Evolutionary conservation across 345 rosid species (phyloP), one percentile per base, ranked within the genome.

Genomic region (Eucalyptus regnans): DNA sequence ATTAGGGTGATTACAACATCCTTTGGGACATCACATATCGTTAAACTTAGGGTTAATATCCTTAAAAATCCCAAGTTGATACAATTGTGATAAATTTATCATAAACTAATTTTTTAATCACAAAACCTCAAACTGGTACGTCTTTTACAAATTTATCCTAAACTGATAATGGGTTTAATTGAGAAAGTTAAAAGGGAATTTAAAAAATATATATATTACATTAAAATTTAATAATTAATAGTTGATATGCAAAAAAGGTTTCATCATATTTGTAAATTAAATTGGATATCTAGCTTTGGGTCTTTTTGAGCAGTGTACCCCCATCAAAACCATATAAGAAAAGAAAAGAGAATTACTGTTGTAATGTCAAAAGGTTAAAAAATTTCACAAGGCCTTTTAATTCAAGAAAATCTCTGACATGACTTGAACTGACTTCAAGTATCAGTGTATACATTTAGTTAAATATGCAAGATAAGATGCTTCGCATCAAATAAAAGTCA

Each of bases 51-150:
- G 10, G 25, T 20, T 52, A 52, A 20, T 18, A 52, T 52, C 0
- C 4, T 52, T 52, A 52, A 52, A 52, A 52, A 52, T 52, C 58
- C 4, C 0, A 52, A 20, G 9, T 20, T 52, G 10, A 20, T 18
- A 52, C 1, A 52, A 52, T 0, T 52, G 1, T 20, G 1, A 52
- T 52, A 52, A 52, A 18, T 52, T 2, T 44, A 44, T 44, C 9
- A 2, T 44, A 44, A 44, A 44, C 9, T 44, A 44, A 44, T 44
- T 52, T 52, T 18, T 52, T 52, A 52, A 52, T 1, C 58, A 18
- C 58, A 52, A 52, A 52, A 52, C 10, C 18, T 33, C 43, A 31
- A 33, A 9, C 2, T 9, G 2, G 10, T 52, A 52, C 4, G 9
- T 52, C 8, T 52, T 52, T 52, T 10, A 52, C 4, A 52, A 52